Evolutionary conservation across 1,284 basidiomycete species (phyloP), one percentile per base, ranked within the genome.

Genomic region (Fomitopsis palustris): DNA sequence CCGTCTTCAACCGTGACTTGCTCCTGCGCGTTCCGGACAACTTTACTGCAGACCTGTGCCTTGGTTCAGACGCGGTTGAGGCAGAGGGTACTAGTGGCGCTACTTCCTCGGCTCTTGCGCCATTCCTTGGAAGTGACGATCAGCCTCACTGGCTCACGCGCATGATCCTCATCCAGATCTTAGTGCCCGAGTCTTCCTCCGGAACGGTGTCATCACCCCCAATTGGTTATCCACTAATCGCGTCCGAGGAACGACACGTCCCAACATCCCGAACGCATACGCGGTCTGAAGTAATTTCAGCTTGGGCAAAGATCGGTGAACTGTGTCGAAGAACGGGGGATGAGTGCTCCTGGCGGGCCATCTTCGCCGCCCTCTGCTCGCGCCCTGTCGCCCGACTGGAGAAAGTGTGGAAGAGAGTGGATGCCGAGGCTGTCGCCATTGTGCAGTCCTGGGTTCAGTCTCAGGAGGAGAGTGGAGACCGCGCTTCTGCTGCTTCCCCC

Each of bases 111-210:
- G 25, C 37, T 10, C 62, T 65, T 57, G 66, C 57, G 7, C 74
- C 77, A 14, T 80, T 92, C 39, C 83, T 88, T 63, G 90, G 90
- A 6, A 86, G 75, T 60, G 86, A 89, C 38, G 83, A 85, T 4
- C 78, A 77, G 39, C 88, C 90, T 1, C 88, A 93, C 68, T 93
- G 90, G 90, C 74, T 93, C 42, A 92, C 91, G 6, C 86, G 83
- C 62, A 70, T 88, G 10, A 74, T 93, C 8, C 71, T 93, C 2
- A 71, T 86, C 54, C 88, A 90, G 67, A 81, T 92, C 7, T 77
- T 92, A 7, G 84, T 83, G 16, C 79, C 81, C 0, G 86, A 87
- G 27, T 64, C 72, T 12, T 70, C 35, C 12, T 37, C 74, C 45
- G 67, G 65, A 23, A 59, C 42, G 23, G 56, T 16, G 27, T 57